Evolutionary conservation across 345 rosid genomes (phyloP).

Genomic region (Populus nigra): DNA sequence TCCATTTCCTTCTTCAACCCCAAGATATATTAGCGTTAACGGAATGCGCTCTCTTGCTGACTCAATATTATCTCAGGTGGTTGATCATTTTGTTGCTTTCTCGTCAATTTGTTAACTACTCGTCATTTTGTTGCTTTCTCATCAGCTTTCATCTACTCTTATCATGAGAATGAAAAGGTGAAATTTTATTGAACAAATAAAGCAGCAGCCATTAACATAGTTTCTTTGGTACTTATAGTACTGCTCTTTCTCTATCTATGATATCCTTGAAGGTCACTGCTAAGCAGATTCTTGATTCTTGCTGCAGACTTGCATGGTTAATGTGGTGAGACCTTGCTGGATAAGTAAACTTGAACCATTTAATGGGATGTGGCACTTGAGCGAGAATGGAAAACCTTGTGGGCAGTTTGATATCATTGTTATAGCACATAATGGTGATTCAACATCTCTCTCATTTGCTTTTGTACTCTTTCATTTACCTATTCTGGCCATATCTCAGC

Average conservation of each 20-base stretch:
- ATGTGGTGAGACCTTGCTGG: slow-evolving; percentile 92
- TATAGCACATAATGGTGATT: slow-evolving; percentile 91
- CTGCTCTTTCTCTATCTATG: not conserved
- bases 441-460: slow-evolving; percentile 4
- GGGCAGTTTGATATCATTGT: slow-evolving; percentile 78
- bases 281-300: slow-evolving; percentile 20
- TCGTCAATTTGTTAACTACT: not conserved
- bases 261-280: not conserved
- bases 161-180: too few species aligned
- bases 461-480: not conserved
- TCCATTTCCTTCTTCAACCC: slow-evolving; percentile 54
- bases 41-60: slow-evolving; percentile 92
- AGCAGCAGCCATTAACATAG: not conserved
- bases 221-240: not conserved
- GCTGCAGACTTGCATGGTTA: slow-evolving; percentile 58
- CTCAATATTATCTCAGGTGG: slow-evolving; percentile 63
- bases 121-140: too few species aligned
- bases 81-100: slow-evolving; percentile 3
- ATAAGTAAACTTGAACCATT: slow-evolving; percentile 78
- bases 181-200: too few species aligned
- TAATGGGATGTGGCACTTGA: slow-evolving; percentile 91
- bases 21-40: slow-evolving; percentile 64
- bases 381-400: slow-evolving; percentile 72
- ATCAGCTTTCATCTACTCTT: too few species aligned
- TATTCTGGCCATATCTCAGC: not conserved